phyloP scores from a whole-genome alignment of 2,329 filamentous ascomycete genomes.

The Clarireedia monteithiana region DNA sequence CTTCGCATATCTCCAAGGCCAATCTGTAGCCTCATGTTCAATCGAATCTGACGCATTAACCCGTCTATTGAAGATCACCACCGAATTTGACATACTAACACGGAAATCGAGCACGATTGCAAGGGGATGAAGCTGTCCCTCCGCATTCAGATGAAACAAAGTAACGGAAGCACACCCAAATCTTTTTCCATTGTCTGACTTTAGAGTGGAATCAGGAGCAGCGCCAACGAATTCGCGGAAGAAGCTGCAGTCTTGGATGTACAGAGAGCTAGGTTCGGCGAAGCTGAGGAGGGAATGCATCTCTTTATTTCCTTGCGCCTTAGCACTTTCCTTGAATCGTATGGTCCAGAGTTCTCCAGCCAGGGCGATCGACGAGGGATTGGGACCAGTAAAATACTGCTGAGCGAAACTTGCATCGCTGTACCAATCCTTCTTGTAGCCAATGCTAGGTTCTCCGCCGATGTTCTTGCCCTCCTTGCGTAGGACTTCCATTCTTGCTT shows the following conservation, averaged over 20 bases:
- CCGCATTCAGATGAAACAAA: slow-evolving; percentile 36
- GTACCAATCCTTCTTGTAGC: slow-evolving; percentile 20
- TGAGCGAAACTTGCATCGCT: slow-evolving; percentile 33
- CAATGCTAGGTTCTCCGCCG: slow-evolving; percentile 10
- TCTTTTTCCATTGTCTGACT: slow-evolving; percentile 15
- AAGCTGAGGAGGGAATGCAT: slow-evolving; percentile 11
- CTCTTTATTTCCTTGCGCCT: slow-evolving; percentile 10
- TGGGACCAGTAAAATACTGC: slow-evolving; percentile 35
- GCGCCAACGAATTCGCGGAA: slow-evolving; percentile 15
- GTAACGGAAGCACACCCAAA: slow-evolving; percentile 33
- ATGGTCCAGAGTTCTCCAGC: slow-evolving; percentile 16
- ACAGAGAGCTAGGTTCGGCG: slow-evolving; percentile 15
- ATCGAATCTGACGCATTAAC: slow-evolving; percentile 28
- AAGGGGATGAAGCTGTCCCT: slow-evolving; percentile 40
- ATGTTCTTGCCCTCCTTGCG: slow-evolving; percentile 1
- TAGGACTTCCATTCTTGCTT: not conserved
- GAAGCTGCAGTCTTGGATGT: slow-evolving; percentile 25
- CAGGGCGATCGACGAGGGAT: slow-evolving; percentile 20
- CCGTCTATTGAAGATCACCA: slow-evolving; percentile 42
- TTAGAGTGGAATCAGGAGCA: not conserved
- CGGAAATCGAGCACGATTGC: slow-evolving; percentile 42
- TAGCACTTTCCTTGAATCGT: slow-evolving; percentile 16
- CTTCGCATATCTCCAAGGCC: slow-evolving; percentile 36
- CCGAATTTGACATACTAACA: slow-evolving; percentile 35
- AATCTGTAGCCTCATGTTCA: slow-evolving; percentile 35